These are phyloP conservation scores for Microdochium nivale DNA, from an alignment of 2,329 filamentous ascomycete genomes.

Conservation along the genomic window DNA sequence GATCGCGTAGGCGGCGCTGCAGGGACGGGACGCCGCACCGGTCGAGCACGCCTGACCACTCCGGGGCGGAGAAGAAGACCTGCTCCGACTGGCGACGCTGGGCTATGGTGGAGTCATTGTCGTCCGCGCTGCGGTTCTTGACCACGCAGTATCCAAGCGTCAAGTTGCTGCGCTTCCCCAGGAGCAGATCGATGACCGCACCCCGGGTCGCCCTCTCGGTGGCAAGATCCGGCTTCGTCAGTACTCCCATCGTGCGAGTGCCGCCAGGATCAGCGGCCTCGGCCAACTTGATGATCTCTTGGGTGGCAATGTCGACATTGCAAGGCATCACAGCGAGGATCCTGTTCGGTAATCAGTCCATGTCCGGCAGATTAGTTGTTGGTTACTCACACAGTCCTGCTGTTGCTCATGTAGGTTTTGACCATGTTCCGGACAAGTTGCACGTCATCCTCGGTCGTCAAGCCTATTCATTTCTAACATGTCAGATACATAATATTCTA, in stretches of 20 bases:
- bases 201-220: constrained; percentile 24
- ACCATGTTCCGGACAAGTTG: constrained; percentile 6
- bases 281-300: constrained; percentile 28
- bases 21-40: constrained; percentile 23
- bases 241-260: constrained; percentile 32
- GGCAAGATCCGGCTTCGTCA: constrained; percentile 53
- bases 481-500: not conserved
- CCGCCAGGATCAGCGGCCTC: constrained; percentile 28
- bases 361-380: not conserved
- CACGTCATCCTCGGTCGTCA: constrained; percentile 7
- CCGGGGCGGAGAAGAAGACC: constrained; percentile 20
- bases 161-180: constrained; percentile 24
- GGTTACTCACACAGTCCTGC: constrained; percentile 28
- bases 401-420: constrained; percentile 29
- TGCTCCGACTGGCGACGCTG: constrained; percentile 19
- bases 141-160: constrained; percentile 36
- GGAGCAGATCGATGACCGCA: constrained; percentile 27
- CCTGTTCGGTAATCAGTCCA: constrained; percentile 4
- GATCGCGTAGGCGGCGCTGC: constrained; percentile 14
- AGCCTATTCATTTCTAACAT: not conserved
- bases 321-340: constrained; percentile 36
- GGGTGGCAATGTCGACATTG: constrained; percentile 29
- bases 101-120: constrained; percentile 14
- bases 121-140: constrained; percentile 32
- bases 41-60: constrained; percentile 19